A percentile compares a stretch with the other conserved stretches of the same genome.
Conservation (phyloP, 139 green algal species). For the Astrephomene gubernaculifera region DNA sequence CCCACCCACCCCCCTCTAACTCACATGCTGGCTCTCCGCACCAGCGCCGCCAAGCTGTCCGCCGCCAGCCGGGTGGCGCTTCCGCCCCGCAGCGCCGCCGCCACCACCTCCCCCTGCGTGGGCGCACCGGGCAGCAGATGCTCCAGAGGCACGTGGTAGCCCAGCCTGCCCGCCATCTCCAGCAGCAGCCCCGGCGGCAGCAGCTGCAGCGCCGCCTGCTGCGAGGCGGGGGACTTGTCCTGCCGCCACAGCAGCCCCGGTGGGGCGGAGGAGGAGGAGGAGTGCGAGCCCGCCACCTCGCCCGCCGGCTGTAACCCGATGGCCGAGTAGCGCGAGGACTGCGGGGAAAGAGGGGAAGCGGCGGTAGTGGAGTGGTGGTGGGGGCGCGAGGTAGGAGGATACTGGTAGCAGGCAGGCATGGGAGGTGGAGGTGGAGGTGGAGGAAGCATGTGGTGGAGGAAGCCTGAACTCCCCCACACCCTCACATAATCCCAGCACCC, state of each 20-base stretch:
- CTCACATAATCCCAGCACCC: too few relatives aligned
- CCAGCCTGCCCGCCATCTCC: constrained; percentile 26
- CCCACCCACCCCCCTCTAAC: too few relatives aligned
- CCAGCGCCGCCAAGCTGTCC: constrained; percentile 43
- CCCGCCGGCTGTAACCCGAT: background rate
- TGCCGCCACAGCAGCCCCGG: constrained; percentile 7
- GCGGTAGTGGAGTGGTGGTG: background rate
- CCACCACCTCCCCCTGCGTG: constrained; percentile 48
- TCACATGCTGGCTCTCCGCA: constrained; percentile 56
- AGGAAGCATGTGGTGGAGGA: too few relatives aligned
- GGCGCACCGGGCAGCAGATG: constrained; percentile 5
- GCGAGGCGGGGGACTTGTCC: background rate
- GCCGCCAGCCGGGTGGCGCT: constrained; percentile 25
- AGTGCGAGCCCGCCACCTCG: background rate
- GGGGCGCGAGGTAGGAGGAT: too few relatives aligned
- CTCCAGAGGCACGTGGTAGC: constrained; percentile 13
- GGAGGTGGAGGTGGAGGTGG: too few relatives aligned
- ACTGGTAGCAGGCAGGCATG: too few relatives aligned
- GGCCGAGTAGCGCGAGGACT: background rate
- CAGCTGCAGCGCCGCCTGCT: background rate
- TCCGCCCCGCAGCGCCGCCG: constrained; percentile 14
- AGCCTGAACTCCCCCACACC: too few relatives aligned
- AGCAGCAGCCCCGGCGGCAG: constrained; percentile 38
- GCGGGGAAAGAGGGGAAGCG: background rate
- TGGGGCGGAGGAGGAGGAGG: too few relatives aligned